Conservation (phyloP, 768 basidiomycete genomes). For the Tylopilus sp. region DNA sequence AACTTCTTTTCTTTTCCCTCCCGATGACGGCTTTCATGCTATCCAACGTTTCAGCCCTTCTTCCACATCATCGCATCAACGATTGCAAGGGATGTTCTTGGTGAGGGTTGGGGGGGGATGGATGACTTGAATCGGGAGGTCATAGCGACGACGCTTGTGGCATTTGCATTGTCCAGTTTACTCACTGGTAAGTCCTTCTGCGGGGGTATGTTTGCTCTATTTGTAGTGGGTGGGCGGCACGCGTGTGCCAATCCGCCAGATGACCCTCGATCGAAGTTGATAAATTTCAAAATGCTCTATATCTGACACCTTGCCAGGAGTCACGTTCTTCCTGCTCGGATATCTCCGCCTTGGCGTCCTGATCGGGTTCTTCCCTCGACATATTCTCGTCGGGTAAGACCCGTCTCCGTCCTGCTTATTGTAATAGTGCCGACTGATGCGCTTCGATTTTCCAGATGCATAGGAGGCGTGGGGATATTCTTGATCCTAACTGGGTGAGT, state of each 20-base stretch:
- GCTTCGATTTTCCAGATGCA: slow-evolving; percentile 46
- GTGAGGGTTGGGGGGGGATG: slow-evolving; percentile 30
- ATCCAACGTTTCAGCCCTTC: slow-evolving; percentile 70
- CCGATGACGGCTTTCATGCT: too few relatives aligned
- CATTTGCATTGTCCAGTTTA: slow-evolving; percentile 83
- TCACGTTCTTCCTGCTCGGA: slow-evolving; percentile 86
- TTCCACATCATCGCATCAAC: slow-evolving; percentile 86
- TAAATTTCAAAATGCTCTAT: slow-evolving; percentile 13
- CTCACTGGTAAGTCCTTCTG: slow-evolving; percentile 61
- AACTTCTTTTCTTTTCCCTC: not conserved
- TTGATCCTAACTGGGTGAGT: slow-evolving; percentile 82
- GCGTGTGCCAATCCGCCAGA: not conserved
- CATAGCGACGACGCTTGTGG: slow-evolving; percentile 88
- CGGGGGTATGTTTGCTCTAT: not conserved
- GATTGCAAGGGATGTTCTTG: slow-evolving; percentile 60
- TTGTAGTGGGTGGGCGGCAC: not conserved
- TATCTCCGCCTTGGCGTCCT: slow-evolving; percentile 77
- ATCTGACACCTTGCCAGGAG: slow-evolving; percentile 17
- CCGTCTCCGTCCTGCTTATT: slow-evolving; percentile 5
- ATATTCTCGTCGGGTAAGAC: slow-evolving; percentile 89
- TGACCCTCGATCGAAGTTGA: not conserved
- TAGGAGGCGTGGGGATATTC: slow-evolving; percentile 95
- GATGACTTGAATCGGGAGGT: slow-evolving; percentile 65
- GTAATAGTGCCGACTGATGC: not conserved
- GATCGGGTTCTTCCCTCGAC: slow-evolving; percentile 94